These are phyloP conservation scores for Cystobasidiaceae sp. DNA, from an alignment of 1,284 basidiomycete genomes.

Conservation along the genomic window DNA sequence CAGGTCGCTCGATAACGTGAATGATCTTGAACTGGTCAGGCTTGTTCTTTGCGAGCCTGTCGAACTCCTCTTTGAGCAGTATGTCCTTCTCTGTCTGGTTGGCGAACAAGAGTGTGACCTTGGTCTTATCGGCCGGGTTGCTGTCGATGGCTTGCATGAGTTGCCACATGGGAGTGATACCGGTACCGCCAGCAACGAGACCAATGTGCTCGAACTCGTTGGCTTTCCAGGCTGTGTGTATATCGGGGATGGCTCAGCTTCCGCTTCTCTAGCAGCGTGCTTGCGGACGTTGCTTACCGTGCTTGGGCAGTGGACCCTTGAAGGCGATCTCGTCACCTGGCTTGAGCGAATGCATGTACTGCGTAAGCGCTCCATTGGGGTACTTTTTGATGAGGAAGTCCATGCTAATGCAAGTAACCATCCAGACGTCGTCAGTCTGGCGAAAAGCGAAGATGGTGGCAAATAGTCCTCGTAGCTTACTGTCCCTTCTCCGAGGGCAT, in stretches of 20 bases:
- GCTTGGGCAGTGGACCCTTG: conserved; percentile 83
- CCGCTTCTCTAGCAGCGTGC: conserved; percentile 62
- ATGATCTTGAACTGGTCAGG: conserved; percentile 63
- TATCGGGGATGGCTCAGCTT: conserved; percentile 41
- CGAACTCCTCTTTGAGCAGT: conserved; percentile 47
- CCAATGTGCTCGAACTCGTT: conserved; percentile 82
- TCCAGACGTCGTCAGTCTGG: conserved; percentile 19
- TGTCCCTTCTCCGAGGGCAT: conserved; percentile 24
- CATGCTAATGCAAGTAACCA: conserved; percentile 2
- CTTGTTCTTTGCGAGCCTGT: conserved; percentile 39
- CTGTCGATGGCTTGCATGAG: conserved; percentile 44
- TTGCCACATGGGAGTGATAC: conserved; percentile 58
- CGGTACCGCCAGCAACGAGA: conserved; percentile 82
- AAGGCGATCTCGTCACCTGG: conserved; percentile 76
- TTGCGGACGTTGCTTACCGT: conserved; percentile 42
- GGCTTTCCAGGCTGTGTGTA: conserved; percentile 41
- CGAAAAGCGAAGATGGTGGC: neutral
- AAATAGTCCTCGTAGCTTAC: neutral
- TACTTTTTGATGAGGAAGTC: conserved; percentile 77
- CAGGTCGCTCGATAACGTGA: conserved; percentile 78
- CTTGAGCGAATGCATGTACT: conserved; percentile 54
- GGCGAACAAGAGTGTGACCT: conserved; percentile 85
- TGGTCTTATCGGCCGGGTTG: conserved; percentile 78
- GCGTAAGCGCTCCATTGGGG: conserved; percentile 48
- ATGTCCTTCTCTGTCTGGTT: conserved; percentile 90